Evolutionary conservation across 2,329 filamentous ascomycete genomes (phyloP), one percentile per base, ranked within the genome.

Genomic region (Cladophialophora immunda): DNA sequence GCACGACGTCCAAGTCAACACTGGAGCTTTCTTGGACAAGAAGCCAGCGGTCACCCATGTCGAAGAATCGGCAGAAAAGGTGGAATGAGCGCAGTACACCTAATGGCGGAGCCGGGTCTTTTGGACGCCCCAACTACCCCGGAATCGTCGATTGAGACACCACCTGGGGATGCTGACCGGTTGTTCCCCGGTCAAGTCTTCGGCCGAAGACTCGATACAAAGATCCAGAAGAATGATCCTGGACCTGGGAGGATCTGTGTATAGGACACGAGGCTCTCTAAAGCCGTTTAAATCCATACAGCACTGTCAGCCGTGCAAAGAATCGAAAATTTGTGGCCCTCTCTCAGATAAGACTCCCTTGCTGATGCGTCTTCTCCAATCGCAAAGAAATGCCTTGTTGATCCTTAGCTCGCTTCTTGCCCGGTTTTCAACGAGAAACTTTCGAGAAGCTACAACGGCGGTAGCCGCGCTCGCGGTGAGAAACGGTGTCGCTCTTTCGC

Each of bases 21-120:
- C 58, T 9, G 58, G 58, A 8, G 58, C 58, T 38, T 62, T 62
- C 34, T 22, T 62, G 58, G 58, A 62, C 45, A 62, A 61, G 45
- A 32, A 62, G 50, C 58, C 58, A 29, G 47, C 22, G 32, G 19
- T 54, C 4, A 54, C 29, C 32, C 58, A 62, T 54, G 58, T 62
- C 19, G 58, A 62, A 34, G 47, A 54, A 38, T 41, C 58, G 47
- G 30, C 19, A 7, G 47, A 32, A 54, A 62, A 62, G 47, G 25
- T 47, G 7, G 57, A 47, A 47, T 59, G 57, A 59, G 41, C 27
- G 36, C 9, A n/a, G 41, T 19, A 17, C n/a, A 19, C 38, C 38
- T 25, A 25, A 11, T 4, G 7, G 9, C 41, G 19, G 45, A 50
- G 19, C 8, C 4, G 19, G 15, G 15, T 17, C 19, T 11, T 50